A percentile compares a stretch with the other conserved stretches of the same genome.
Conservation (phyloP, 106 monocot genomes). For the Iris macrosiphon region DNA sequence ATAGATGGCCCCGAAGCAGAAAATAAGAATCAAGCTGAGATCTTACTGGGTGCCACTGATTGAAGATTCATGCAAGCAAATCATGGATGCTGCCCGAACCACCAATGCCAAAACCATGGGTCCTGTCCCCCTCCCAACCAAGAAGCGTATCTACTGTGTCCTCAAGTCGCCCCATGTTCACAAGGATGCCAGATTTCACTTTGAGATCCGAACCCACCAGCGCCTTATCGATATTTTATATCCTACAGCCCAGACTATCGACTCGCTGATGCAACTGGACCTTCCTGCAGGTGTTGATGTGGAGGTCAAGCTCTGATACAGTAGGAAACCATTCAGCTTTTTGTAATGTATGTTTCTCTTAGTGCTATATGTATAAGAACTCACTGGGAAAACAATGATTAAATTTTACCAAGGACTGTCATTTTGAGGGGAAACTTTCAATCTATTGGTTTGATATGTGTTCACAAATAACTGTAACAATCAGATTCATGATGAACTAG, state of each 20-base stretch:
- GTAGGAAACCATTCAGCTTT: not conserved
- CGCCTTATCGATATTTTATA: constrained; percentile 76
- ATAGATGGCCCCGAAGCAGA: constrained; percentile 73
- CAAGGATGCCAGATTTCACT: constrained; percentile 93
- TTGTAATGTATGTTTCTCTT: not conserved
- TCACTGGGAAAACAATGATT: no score
- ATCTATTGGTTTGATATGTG: no score
- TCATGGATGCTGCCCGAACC: constrained; percentile 79
- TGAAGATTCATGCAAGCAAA: constrained; percentile 97
- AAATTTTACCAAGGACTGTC: no score
- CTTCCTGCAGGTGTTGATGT: constrained; percentile 97
- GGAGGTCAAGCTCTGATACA: constrained; percentile 76
- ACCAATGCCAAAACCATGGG: constrained; percentile 96
- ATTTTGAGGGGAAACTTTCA: no score
- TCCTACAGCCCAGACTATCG: constrained; percentile 88
- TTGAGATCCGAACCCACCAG: constrained; percentile 91
- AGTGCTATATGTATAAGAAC: no score
- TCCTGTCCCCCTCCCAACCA: constrained; percentile 85
- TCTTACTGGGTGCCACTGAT: constrained; percentile 90
- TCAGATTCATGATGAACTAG: no score
- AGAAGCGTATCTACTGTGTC: constrained; percentile 81
- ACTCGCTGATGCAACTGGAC: constrained; percentile 86
- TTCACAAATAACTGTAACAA: no score
- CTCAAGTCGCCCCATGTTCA: constrained; percentile 96
- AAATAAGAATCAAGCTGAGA: constrained; percentile 91